phyloP scores from a whole-genome alignment of 805 yeast species.

The Saturnispora sanitii region DNA sequence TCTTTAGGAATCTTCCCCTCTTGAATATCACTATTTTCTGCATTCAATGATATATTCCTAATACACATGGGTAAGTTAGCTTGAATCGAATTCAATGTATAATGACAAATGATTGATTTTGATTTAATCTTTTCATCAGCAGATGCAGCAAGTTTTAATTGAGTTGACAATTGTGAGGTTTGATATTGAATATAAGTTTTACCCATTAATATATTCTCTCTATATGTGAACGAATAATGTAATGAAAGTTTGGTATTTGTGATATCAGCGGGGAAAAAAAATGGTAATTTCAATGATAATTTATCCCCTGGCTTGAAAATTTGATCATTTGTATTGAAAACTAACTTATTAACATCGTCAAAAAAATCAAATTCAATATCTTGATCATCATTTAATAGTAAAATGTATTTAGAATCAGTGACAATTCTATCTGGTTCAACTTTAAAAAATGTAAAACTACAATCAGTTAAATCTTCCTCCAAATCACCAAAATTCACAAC shows the following conservation, averaged over 20 bases:
- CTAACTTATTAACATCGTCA: constrained; percentile 12
- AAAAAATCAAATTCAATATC: constrained; percentile 12
- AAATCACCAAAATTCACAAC: constrained; percentile 16
- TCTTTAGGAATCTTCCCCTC: constrained; percentile 27
- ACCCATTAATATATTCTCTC: background rate
- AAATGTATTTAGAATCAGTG: constrained; percentile 12
- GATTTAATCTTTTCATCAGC: constrained; percentile 70
- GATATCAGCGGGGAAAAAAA: constrained; percentile 28
- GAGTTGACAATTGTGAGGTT: constrained; percentile 35
- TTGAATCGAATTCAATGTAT: constrained; percentile 54
- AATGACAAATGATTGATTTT: constrained; percentile 37
- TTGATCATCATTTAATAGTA: constrained; percentile 5
- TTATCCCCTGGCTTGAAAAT: constrained; percentile 9
- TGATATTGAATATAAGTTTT: constrained; percentile 13
- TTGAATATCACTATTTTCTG: constrained; percentile 16
- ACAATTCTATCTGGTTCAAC: constrained; percentile 24
- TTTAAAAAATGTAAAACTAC: constrained; percentile 18
- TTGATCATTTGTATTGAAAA: constrained; percentile 11
- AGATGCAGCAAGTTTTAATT: constrained; percentile 57
- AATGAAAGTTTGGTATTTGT: constrained; percentile 22
- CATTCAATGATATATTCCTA: constrained; percentile 27
- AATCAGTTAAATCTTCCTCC: constrained; percentile 11
- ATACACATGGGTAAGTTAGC: constrained; percentile 45
- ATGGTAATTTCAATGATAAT: constrained; percentile 20
- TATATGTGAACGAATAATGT: constrained; percentile 15